Percentiles rank a stretch among this genome's conserved stretches.
phyloP scores from a whole-genome alignment of 371 early-diverging fungal genomes.

The Mucor indicus region DNA sequence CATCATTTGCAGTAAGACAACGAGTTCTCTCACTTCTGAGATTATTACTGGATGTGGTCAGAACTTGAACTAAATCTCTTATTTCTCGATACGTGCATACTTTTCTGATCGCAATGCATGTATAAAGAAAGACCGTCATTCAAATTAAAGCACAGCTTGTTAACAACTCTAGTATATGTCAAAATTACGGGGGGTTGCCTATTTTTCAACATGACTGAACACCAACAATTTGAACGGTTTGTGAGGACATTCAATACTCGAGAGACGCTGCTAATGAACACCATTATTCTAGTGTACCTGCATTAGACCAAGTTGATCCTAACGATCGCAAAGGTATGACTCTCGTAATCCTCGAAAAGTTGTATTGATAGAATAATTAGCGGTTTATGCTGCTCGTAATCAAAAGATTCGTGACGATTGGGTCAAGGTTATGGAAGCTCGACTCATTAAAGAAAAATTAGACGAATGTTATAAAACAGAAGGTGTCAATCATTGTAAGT shows the following conservation, averaged over 20 bases:
- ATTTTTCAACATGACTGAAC: no score
- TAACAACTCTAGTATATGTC: no score
- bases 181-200: no score
- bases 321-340: conserved; percentile 47
- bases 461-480: conserved; percentile 78
- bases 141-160: no score
- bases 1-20: no score
- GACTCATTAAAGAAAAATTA: conserved; percentile 71
- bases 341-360: not conserved
- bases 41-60: no score
- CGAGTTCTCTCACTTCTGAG: no score
- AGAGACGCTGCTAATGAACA: not conserved
- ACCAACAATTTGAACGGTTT: conserved; percentile 48
- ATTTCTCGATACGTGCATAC: no score
- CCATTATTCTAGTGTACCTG: conserved; percentile 35
- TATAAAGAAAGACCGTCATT: no score
- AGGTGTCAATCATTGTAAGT: conserved; percentile 82
- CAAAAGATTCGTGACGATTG: conserved; percentile 79
- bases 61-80: no score
- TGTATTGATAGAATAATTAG: conserved; percentile 28
- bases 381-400: conserved; percentile 70
- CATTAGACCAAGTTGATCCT: conserved; percentile 45
- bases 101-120: no score
- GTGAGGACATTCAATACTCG: no score
- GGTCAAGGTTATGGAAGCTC: conserved; percentile 83